phyloP scores from a whole-genome alignment of 2,329 filamentous ascomycete genomes.

The Claviceps humidiphila region DNA sequence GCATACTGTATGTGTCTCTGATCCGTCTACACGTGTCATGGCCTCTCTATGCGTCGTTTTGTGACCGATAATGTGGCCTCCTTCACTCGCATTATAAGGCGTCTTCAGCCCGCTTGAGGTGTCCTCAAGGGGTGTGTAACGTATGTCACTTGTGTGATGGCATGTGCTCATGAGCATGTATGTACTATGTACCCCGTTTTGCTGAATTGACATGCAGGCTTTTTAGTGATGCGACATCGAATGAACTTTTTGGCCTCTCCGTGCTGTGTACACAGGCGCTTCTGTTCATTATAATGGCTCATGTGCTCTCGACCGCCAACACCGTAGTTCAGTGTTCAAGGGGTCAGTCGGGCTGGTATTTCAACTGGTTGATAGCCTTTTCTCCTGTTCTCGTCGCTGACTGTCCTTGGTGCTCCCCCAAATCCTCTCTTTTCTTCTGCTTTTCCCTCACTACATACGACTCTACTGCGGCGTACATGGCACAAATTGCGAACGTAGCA shows the following conservation, averaged over 20 bases:
- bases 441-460: neutral
- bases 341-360: neutral
- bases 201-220: neutral
- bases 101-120: neutral
- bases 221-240: neutral
- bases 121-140: neutral
- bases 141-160: neutral
- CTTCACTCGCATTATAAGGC: neutral
- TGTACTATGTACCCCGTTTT: neutral
- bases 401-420: neutral
- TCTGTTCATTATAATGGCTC: neutral
- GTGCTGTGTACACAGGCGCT: neutral
- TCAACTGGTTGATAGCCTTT: neutral
- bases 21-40: conserved; percentile 5
- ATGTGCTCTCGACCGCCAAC: neutral
- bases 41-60: conserved; percentile 2
- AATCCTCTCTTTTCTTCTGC: neutral
- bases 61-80: neutral
- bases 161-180: neutral
- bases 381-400: neutral
- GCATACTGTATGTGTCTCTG: neutral
- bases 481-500: neutral
- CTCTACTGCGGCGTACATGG: neutral
- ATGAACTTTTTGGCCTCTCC: neutral
- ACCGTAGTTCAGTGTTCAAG: neutral